Base-by-base conservation (phyloP, 2,329 filamentous ascomycete genomes). In the Alternaria gansuensis region DNA sequence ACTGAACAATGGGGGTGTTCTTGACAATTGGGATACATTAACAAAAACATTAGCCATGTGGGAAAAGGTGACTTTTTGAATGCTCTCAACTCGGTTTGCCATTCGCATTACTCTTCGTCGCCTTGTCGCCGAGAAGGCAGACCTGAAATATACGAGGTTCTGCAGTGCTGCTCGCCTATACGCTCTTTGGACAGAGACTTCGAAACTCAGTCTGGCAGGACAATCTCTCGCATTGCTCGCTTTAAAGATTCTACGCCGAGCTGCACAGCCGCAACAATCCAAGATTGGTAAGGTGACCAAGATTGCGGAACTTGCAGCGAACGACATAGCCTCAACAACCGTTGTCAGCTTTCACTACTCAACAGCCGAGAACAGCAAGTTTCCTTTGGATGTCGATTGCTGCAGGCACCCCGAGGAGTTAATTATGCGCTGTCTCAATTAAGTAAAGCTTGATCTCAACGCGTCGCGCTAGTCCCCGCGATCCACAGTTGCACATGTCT, bases 221-320 rank as follows among this genome's bases (percentile, higher is more conserved):
- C 60, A 39, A 51, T 56, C 14, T 46, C 31, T 65, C 62, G 64
- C 54, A 59, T 63, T 58, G 26, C 55, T 65, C 64, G 60, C 55
- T 54, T 62, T 57, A 9, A 21, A 5, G 45, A 45, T 66, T 62
- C 55, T 36, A 64, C 43, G 17, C 36, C 36, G 7, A 7, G 37
- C 17, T 4, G 59, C 63, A 64, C 54, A 50, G 63, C 63, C 61
- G 50, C 51, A 23, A 31, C 11, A 39, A 3, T 10, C 10, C 17
- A 3, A 23, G 4, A 13, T 39, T 2, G 37, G 10, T 23, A 23
- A 8, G 13, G 1, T 2, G 37, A 13, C 37, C 37, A 13, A 13
- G 17, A 23, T 23, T 4, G 8, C 8, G 5, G 5, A 28, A 28
- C 5, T 3, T 28, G 8, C 26, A 28, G 26, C 26, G 26, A 28